Evolutionary conservation across 2,329 filamentous ascomycete species (phyloP).

Genomic region (Nothophaeocryptopus gaeumannii): DNA sequence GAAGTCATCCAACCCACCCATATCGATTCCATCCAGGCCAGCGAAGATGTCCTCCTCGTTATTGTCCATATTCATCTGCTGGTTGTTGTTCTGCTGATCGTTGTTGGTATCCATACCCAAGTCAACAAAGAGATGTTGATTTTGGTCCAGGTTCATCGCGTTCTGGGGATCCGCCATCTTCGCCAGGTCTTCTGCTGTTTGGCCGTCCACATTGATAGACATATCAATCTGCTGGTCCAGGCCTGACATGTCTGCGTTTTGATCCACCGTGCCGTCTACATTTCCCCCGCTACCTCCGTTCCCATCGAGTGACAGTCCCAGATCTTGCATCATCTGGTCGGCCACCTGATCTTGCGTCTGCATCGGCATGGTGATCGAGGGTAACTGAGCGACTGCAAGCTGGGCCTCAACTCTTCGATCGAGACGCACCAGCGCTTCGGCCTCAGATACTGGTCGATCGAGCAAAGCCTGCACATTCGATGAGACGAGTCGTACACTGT

Average conservation of each 20-base stretch:
- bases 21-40: slow-evolving; percentile 37
- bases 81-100: slow-evolving; percentile 28
- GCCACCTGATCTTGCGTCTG: slow-evolving; percentile 23
- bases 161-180: slow-evolving; percentile 20
- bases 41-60: slow-evolving; percentile 44
- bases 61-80: slow-evolving; percentile 29
- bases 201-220: slow-evolving; percentile 9
- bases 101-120: slow-evolving; percentile 15
- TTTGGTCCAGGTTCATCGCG: slow-evolving; percentile 29
- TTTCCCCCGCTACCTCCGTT: slow-evolving; percentile 15
- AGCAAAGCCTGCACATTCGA: slow-evolving; percentile 53
- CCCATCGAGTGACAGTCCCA: slow-evolving; percentile 29
- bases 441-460: slow-evolving; percentile 57
- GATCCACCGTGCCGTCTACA: slow-evolving; percentile 16
- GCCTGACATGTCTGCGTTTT: slow-evolving; percentile 22
- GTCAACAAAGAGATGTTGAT: slow-evolving; percentile 13
- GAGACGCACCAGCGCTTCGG: slow-evolving; percentile 42
- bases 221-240: slow-evolving; percentile 19
- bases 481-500: slow-evolving; percentile 50
- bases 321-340: slow-evolving; percentile 36
- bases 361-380: slow-evolving; percentile 27
- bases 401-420: slow-evolving; percentile 34
- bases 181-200: slow-evolving; percentile 24
- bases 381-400: slow-evolving; percentile 60
- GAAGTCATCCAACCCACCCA: slow-evolving; percentile 36